phyloP scores from a whole-genome alignment of 2,329 filamentous ascomycete genomes.

The Claviceps africana region DNA sequence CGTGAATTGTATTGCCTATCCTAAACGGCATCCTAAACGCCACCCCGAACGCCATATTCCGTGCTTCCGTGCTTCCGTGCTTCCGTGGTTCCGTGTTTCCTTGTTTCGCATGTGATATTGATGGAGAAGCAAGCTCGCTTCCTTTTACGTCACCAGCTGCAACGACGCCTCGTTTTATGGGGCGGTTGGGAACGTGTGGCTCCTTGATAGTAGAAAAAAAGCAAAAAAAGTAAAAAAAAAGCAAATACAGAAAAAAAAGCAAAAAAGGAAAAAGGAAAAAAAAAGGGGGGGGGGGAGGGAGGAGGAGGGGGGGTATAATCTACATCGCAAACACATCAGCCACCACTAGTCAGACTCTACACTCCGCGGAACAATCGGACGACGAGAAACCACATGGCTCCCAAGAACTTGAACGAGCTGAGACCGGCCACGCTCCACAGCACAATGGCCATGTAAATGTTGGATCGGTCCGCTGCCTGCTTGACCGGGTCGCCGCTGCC shows the following conservation, averaged over 20 bases:
- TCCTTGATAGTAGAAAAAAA: no score
- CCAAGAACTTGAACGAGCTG: slow-evolving; percentile 74
- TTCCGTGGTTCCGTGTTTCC: no score
- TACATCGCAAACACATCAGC: slow-evolving; percentile 2
- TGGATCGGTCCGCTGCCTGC: slow-evolving; percentile 42
- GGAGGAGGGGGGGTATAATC: slow-evolving; percentile 11
- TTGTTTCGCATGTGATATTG: no score
- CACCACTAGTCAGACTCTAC: slow-evolving; percentile 18
- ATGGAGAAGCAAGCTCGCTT: no score
- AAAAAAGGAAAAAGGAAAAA: no score
- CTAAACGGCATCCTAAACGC: neutral
- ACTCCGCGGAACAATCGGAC: slow-evolving; percentile 71
- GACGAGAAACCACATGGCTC: slow-evolving; percentile 84
- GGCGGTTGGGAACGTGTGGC: no score
- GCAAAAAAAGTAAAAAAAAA: neutral
- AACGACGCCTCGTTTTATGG: no score
- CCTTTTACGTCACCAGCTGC: no score
- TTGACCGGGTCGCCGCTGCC: slow-evolving; percentile 24
- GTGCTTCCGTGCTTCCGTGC: neutral
- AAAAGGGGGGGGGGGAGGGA: no score
- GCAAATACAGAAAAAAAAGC: no score
- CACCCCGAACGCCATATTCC: neutral
- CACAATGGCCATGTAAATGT: slow-evolving; percentile 75
- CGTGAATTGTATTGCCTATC: neutral
- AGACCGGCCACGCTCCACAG: slow-evolving; percentile 80